A percentile compares a stretch with the other conserved stretches of the same genome.
Evolutionary conservation across 139 green algal genomes (phyloP).

Genomic region (Diplosphaera chodatii): DNA sequence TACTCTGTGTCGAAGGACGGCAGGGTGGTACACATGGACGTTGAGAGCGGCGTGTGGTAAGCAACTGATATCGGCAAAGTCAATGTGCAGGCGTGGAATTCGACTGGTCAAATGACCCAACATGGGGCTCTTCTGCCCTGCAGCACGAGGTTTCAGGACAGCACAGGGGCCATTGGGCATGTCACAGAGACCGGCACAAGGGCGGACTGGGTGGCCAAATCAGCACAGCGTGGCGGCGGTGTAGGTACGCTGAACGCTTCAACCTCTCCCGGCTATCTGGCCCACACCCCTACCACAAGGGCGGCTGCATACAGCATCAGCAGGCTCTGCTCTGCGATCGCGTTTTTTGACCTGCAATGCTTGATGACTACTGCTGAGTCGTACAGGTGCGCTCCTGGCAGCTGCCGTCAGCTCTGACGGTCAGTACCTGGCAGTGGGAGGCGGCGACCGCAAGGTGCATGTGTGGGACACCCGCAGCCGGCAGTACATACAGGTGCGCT

Average conservation of each 20-base stretch:
- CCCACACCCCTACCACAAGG: too few species aligned
- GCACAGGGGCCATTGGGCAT: background rate
- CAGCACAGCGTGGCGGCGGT: constrained; percentile 16
- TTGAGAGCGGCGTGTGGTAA: constrained; percentile 52
- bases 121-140: too few species aligned
- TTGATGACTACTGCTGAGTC: too few species aligned
- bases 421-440: constrained; percentile 71
- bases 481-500: constrained; percentile 22
- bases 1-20: constrained; percentile 83
- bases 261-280: too few species aligned
- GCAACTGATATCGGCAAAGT: too few species aligned
- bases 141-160: background rate
- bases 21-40: constrained; percentile 59
- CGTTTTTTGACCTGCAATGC: too few species aligned
- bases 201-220: constrained; percentile 15
- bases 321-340: too few species aligned
- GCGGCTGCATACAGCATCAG: too few species aligned
- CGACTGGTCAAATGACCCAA: too few species aligned
- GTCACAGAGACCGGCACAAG: background rate
- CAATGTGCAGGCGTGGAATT: too few species aligned
- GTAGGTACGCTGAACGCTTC: too few species aligned
- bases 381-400: constrained; percentile 52
- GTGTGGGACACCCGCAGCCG: constrained; percentile 68
- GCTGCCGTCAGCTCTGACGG: constrained; percentile 63
- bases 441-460: constrained; percentile 73